Evolutionary conservation across 2,329 filamentous ascomycete genomes (phyloP), one percentile per base, ranked within the genome.

Genomic region (Boeremia exigua): DNA sequence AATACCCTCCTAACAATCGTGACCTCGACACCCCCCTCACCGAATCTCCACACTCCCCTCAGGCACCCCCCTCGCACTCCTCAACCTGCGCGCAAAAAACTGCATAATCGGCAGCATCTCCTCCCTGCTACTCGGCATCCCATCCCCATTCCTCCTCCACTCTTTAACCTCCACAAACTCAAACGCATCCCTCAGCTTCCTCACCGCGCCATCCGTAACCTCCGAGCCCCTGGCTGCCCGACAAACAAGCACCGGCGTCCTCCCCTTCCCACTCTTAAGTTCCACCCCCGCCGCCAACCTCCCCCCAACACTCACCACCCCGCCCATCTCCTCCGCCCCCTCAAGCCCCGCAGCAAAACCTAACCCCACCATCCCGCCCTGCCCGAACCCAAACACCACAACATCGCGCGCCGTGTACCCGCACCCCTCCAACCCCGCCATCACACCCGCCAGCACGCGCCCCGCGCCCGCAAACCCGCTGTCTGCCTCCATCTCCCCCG

Each of bases 21-120:
- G n/a, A n/a, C n/a, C n/a, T n/a, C n/a, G n/a, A n/a, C n/a, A n/a
- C n/a, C n/a, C n/a, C 15, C 10, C 38, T 66, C 58, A 75, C 6
- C 56, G 67, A 6, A 85, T 56, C 67, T 85, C 83, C 1, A 84
- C 76, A 59, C 78, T 80, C 0, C 82, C 84, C 51, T 80, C 76
- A 0, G 82, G 83, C 6, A 84, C 79, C 1, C 83, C 83, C 51
- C 76, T 79, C 38, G 74, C 78, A 63, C 82, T 85, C 60, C 77
- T 69, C 64, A 95, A 74, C 67, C 88, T 82, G 46, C 88, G 83
- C 0, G 88, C 88, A 66, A 92, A 84, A 72, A 88, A 97, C 69
- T 89, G 86, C 92, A 97, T 97, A 57, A 97, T 84, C 0, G 93
- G 92, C 67, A 93, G 71, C 83, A 96, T 93, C 81, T 98, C 93